Percentiles rank a stretch among this genome's conserved stretches.
These are phyloP conservation scores for Pichia sp. DNA, from an alignment of 1,139 yeast genomes.

Conservation along the genomic window DNA sequence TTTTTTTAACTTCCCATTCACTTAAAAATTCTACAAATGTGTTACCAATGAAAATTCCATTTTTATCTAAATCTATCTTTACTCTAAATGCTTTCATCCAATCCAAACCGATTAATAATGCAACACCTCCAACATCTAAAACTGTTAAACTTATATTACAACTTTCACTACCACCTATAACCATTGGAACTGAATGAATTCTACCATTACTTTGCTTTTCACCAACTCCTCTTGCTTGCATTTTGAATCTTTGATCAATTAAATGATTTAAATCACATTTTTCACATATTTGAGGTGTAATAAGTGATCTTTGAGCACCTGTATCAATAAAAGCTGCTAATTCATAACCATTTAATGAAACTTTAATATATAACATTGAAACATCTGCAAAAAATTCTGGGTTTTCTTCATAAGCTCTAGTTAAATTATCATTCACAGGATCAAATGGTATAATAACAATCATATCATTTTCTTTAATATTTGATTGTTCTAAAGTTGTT, in stretches of 20 bases:
- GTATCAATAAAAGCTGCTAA: slow-evolving; percentile 94
- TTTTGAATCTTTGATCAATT: slow-evolving; percentile 75
- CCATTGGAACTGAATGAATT: slow-evolving; percentile 84
- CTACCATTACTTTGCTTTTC: slow-evolving; percentile 71
- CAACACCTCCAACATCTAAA: slow-evolving; percentile 63
- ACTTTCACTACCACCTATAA: slow-evolving; percentile 63
- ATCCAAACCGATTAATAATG: slow-evolving; percentile 56
- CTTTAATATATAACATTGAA: slow-evolving; percentile 73
- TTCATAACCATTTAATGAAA: slow-evolving; percentile 70
- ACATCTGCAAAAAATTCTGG: slow-evolving; percentile 85
- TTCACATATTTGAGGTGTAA: slow-evolving; percentile 71
- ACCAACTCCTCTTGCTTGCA: slow-evolving; percentile 91
- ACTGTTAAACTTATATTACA: slow-evolving; percentile 81
- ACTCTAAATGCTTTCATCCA: slow-evolving; percentile 90
- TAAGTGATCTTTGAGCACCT: slow-evolving; percentile 89
- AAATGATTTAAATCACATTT: slow-evolving; percentile 62
- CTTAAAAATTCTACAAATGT: slow-evolving; percentile 26
- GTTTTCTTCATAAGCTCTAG: slow-evolving; percentile 74
- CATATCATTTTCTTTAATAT: slow-evolving; percentile 7
- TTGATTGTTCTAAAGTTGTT: slow-evolving; percentile 11
- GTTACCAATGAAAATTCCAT: slow-evolving; percentile 67
- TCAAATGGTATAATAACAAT: slow-evolving; percentile 11
- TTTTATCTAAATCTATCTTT: slow-evolving; percentile 61
- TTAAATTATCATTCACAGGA: slow-evolving; percentile 35
- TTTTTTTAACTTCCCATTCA: slow-evolving; percentile 21